These are phyloP conservation scores for Termitomyces sp. DNA, from an alignment of 768 basidiomycete species.

Conservation along the genomic window DNA sequence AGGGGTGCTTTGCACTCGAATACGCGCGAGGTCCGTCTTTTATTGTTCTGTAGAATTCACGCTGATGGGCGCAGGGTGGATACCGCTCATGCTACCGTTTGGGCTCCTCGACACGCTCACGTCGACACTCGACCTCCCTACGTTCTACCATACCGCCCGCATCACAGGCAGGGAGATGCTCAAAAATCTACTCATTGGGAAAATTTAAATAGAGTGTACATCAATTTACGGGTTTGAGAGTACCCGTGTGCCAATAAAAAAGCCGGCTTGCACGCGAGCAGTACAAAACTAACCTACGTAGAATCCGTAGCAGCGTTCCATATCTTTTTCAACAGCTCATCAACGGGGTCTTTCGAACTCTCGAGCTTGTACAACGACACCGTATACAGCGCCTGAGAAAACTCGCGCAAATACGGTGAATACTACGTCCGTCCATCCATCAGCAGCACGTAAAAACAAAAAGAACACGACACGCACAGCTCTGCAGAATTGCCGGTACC, in stretches of 20 bases:
- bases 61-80: constrained; percentile 71
- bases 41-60: too few relatives aligned
- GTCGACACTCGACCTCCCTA: constrained; percentile 85
- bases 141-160: constrained; percentile 70
- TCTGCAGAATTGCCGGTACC: constrained; percentile 87
- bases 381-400: constrained; percentile 61
- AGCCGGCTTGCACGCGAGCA: too few relatives aligned
- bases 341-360: constrained; percentile 49
- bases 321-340: constrained; percentile 53
- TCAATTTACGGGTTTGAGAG: too few relatives aligned
- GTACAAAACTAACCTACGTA: neutral
- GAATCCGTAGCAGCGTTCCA: constrained; percentile 63
- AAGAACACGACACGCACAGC: constrained; percentile 39
- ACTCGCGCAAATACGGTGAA: constrained; percentile 72
- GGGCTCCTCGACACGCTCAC: constrained; percentile 81
- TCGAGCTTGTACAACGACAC: constrained; percentile 67
- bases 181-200: constrained; percentile 75
- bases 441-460: neutral
- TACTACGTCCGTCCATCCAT: constrained; percentile 40
- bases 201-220: constrained; percentile 79
- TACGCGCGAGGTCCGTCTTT: constrained; percentile 65
- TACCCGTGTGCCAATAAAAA: too few relatives aligned
- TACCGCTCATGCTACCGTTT: constrained; percentile 94
- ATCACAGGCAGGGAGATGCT: constrained; percentile 83
- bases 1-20: constrained; percentile 94